A percentile compares a stretch with the other conserved stretches of the same genome.
Evolutionary conservation across 2,329 filamentous ascomycete species (phyloP).

Genomic region (Cladosporium cucumerinum): DNA sequence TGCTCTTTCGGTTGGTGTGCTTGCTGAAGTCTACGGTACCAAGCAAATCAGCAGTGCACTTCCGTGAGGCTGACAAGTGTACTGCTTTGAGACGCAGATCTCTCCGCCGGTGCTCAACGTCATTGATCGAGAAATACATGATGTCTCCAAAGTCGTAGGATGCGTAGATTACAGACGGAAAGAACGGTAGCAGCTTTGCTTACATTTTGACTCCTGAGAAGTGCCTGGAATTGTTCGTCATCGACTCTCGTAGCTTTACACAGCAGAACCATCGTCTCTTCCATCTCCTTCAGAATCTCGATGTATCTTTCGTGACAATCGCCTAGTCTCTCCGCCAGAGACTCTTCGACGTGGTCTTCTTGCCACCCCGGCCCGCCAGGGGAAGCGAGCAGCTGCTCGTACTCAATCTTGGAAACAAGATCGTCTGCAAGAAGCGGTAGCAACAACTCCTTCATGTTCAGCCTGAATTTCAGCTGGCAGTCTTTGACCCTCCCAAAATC

Average conservation of each 20-base stretch:
- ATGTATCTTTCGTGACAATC: constrained; percentile 28
- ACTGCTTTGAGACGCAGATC: not conserved
- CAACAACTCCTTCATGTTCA: constrained; percentile 29
- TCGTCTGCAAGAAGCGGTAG: constrained; percentile 28
- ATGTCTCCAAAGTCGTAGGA: not conserved
- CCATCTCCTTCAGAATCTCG: constrained; percentile 26
- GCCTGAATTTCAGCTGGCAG: constrained; percentile 26
- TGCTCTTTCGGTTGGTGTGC: not conserved
- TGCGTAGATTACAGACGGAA: no score
- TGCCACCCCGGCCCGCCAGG: constrained; percentile 27
- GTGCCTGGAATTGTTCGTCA: constrained; percentile 21
- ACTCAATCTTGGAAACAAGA: constrained; percentile 19
- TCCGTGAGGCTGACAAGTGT: no score
- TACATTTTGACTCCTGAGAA: constrained; percentile 12
- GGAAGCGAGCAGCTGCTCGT: constrained; percentile 24
- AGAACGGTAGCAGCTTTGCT: not conserved
- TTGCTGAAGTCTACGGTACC: not conserved
- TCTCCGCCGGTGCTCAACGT: no score
- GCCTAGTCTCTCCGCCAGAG: constrained; percentile 24
- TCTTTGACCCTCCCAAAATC: constrained; percentile 26
- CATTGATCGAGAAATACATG: not conserved
- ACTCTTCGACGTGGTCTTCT: constrained; percentile 22
- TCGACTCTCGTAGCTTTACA: constrained; percentile 24
- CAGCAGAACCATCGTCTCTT: constrained; percentile 23
- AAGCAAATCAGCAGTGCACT: not conserved